Percentiles rank a stretch among this genome's conserved stretches.
These are phyloP conservation scores for Tuber aestivum DNA, from an alignment of 495 filamentous ascomycete genomes.

Conservation along the genomic window DNA sequence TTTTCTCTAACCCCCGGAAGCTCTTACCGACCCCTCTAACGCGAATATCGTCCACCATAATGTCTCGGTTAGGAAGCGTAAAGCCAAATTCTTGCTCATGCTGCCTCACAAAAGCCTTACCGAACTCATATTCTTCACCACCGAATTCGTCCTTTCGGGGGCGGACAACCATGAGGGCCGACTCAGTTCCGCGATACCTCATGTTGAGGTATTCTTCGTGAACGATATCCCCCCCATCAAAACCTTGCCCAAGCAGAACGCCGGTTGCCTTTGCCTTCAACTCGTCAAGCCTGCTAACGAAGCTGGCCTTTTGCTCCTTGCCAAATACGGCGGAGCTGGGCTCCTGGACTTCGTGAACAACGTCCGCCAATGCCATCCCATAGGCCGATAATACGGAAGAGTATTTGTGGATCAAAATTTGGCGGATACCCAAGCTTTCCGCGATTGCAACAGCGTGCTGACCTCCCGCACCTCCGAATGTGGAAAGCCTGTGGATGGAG, in stretches of 20 bases:
- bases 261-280: conserved; percentile 63
- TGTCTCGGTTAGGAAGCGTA: conserved; percentile 77
- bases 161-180: conserved; percentile 74
- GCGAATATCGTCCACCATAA: conserved; percentile 88
- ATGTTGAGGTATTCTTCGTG: conserved; percentile 89
- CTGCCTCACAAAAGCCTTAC: conserved; percentile 72
- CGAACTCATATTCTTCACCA: conserved; percentile 70
- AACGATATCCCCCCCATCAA: conserved; percentile 62
- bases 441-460: conserved; percentile 97
- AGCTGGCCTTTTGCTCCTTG: conserved; percentile 51
- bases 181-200: conserved; percentile 81
- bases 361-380: conserved; percentile 93
- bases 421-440: conserved; percentile 74
- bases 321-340: conserved; percentile 78
- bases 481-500: conserved; percentile 78
- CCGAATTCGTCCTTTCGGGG: conserved; percentile 49
- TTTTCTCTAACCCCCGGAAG: conserved; percentile 68
- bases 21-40: conserved; percentile 84
- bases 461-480: conserved; percentile 91
- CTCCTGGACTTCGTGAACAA: conserved; percentile 86
- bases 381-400: conserved; percentile 94
- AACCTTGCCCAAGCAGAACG: conserved; percentile 66
- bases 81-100: conserved; percentile 96
- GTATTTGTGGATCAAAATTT: conserved; percentile 85
- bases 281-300: conserved; percentile 55